Evolutionary conservation across 163 green algal species (phyloP).

Genomic region (Chloromonas sp.): DNA sequence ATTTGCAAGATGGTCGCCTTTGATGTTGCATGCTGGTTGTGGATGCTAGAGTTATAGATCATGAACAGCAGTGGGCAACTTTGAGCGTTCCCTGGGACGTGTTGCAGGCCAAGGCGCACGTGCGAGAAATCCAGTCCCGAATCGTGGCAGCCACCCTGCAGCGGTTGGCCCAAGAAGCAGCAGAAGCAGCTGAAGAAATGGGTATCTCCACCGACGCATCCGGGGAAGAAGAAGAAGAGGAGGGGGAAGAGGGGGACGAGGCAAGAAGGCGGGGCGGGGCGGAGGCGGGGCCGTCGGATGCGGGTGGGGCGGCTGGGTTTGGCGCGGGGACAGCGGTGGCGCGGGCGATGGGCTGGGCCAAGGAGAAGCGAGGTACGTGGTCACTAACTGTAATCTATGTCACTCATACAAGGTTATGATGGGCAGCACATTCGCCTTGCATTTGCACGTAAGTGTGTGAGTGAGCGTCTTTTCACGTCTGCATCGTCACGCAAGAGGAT

Average conservation of each 20-base stretch:
- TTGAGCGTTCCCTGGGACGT: too few relatives aligned
- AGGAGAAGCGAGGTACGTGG: conserved; percentile 23
- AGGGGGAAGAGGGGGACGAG: not conserved
- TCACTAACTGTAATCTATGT: too few relatives aligned
- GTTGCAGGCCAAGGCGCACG: conserved; percentile 46
- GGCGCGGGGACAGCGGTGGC: not conserved
- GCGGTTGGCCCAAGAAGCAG: conserved; percentile 8
- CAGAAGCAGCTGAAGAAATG: conserved; percentile 7
- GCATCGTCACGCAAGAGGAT: too few relatives aligned
- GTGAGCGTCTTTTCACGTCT: too few relatives aligned
- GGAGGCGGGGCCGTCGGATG: not conserved
- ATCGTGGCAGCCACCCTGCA: conserved; percentile 31
- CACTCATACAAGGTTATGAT: conserved; percentile 16
- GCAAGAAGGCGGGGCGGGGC: conserved; percentile 1
- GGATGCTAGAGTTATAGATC: too few relatives aligned
- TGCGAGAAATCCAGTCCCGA: conserved; percentile 58
- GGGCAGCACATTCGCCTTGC: conserved; percentile 5
- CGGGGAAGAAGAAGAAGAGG: not conserved
- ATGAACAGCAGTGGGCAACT: too few relatives aligned
- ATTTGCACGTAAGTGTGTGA: too few relatives aligned
- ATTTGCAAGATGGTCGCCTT: too few relatives aligned
- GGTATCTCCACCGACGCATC: not conserved
- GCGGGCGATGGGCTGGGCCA: conserved; percentile 48
- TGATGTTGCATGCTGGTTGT: too few relatives aligned
- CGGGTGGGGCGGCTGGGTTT: not conserved